Evolutionary conservation across 116 monocot genomes (phyloP).

Genomic region (Iris pallida): DNA sequence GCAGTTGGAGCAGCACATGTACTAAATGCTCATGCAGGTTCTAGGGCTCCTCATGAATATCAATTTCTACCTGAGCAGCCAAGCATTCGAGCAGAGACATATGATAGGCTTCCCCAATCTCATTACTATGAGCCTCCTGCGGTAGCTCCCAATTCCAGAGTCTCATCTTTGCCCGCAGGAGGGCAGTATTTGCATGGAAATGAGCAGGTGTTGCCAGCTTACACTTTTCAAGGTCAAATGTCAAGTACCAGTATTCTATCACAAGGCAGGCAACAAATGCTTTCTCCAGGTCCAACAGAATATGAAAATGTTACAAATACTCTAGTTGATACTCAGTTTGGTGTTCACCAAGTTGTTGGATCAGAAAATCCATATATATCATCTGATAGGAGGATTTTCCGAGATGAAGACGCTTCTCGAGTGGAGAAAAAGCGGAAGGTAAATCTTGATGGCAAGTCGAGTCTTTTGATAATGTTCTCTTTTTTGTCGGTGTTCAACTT

Average conservation of each 20-base stretch:
- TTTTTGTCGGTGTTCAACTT: neutral
- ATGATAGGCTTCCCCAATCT: slow-evolving; percentile 53
- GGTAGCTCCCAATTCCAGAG: slow-evolving; percentile 22
- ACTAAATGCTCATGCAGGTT: slow-evolving; percentile 36
- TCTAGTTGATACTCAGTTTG: slow-evolving; percentile 31
- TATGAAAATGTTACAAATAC: slow-evolving; percentile 32
- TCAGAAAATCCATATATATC: slow-evolving; percentile 41
- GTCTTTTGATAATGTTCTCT: neutral
- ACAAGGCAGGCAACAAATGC: slow-evolving; percentile 40
- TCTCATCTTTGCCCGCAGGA: slow-evolving; percentile 42
- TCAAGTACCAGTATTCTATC: slow-evolving; percentile 30
- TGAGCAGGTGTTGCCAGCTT: slow-evolving; percentile 42
- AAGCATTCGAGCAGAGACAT: slow-evolving; percentile 47
- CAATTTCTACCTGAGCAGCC: slow-evolving; percentile 94
- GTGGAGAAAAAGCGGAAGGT: slow-evolving; percentile 76
- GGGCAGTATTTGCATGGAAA: slow-evolving; percentile 42
- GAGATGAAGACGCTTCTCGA: slow-evolving; percentile 54
- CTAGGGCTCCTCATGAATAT: slow-evolving; percentile 73
- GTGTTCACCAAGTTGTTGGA: slow-evolving; percentile 27
- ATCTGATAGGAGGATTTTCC: slow-evolving; percentile 47
- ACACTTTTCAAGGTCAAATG: slow-evolving; percentile 50
- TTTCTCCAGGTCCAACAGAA: slow-evolving; percentile 33
- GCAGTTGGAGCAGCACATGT: slow-evolving; percentile 26
- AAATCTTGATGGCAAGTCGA: neutral
- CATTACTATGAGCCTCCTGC: slow-evolving; percentile 60